Percentiles rank a stretch among this genome's conserved stretches.
Evolutionary conservation across 129 eudicot species (phyloP).

Genomic region (Tagetes erecta): DNA sequence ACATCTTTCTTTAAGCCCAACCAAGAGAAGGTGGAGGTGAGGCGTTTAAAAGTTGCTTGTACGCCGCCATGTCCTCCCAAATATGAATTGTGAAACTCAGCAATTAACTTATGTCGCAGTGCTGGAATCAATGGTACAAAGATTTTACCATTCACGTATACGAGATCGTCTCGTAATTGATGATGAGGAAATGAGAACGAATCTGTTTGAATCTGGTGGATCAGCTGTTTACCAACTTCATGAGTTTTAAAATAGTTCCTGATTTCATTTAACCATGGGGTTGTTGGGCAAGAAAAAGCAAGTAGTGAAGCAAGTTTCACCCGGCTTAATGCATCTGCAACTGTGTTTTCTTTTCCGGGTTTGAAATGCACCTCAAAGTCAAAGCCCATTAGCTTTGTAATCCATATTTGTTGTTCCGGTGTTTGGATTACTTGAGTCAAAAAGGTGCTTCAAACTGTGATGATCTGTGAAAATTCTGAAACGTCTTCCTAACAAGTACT

Average conservation of each 20-base stretch:
- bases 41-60: background rate
- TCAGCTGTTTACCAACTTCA: background rate
- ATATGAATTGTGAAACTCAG: background rate
- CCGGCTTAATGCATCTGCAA: background rate
- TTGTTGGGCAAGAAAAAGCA: background rate
- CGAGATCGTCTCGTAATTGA: background rate
- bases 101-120: background rate
- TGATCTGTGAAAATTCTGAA: too few species aligned
- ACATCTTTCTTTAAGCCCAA: background rate
- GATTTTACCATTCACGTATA: background rate
- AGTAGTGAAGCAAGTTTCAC: background rate
- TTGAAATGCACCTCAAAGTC: background rate
- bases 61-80: background rate
- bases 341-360: background rate
- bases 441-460: too few species aligned
- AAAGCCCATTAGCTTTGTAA: background rate
- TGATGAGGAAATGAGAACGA: background rate
- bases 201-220: background rate
- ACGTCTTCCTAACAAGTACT: too few species aligned
- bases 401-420: too few species aligned
- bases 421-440: too few species aligned
- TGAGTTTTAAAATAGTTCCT: background rate
- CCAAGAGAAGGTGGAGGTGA: background rate
- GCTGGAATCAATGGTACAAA: background rate
- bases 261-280: background rate